Conservation (phyloP, 768 basidiomycete species). For the Russula griseocarnosa region DNA sequence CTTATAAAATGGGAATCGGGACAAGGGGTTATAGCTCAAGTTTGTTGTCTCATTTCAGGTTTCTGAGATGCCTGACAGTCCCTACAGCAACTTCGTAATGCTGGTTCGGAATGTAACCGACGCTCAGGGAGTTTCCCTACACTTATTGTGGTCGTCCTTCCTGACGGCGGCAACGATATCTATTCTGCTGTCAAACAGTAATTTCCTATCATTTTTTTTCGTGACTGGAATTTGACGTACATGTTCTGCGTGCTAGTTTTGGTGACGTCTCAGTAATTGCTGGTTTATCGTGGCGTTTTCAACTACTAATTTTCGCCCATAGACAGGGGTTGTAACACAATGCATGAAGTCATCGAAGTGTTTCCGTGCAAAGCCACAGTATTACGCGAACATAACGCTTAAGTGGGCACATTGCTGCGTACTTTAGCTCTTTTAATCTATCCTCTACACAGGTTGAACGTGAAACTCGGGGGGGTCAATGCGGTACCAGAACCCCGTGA, state of each 20-base stretch:
- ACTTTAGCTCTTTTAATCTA: constrained; percentile 5
- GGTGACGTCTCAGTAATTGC: constrained; percentile 57
- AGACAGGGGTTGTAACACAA: constrained; percentile 76
- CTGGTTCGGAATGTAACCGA: constrained; percentile 46
- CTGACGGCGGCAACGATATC: constrained; percentile 70
- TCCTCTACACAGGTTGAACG: constrained; percentile 56
- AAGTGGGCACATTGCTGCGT: constrained; percentile 48
- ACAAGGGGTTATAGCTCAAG: constrained; percentile 46
- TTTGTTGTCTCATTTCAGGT: not conserved
- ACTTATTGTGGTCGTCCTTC: constrained; percentile 65
- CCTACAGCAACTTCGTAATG: constrained; percentile 46
- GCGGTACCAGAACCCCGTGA: constrained; percentile 67
- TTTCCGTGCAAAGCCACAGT: constrained; percentile 64
- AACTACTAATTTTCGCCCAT: constrained; percentile 13
- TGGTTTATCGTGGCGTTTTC: not conserved
- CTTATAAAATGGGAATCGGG: constrained; percentile 54
- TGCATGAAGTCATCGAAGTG: constrained; percentile 69
- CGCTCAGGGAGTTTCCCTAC: constrained; percentile 45
- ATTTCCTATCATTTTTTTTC: constrained; percentile 31
- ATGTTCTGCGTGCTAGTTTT: constrained; percentile 45
- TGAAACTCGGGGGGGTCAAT: constrained; percentile 82
- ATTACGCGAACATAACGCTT: constrained; percentile 74
- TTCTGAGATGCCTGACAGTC: not conserved
- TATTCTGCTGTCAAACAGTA: constrained; percentile 79
- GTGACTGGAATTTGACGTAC: constrained; percentile 10